phyloP scores from a whole-genome alignment of 805 yeast species.

The Wickerhamiella vanderwaltii region DNA sequence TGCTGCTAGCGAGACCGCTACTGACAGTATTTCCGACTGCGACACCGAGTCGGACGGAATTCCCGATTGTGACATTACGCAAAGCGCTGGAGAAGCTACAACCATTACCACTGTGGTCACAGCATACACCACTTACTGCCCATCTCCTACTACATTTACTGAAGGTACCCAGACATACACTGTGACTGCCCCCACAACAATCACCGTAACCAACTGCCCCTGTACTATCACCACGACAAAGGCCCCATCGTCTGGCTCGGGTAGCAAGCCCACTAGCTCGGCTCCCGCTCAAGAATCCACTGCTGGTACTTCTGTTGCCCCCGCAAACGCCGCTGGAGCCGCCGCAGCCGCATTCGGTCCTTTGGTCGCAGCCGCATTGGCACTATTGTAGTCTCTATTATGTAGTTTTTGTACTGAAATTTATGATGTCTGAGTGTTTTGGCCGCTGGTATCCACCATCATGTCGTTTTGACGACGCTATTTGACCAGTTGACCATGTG shows the following conservation, averaged over 20 bases:
- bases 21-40: no score
- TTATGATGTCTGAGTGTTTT: no score
- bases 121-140: conserved; percentile 64
- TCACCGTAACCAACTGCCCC: conserved; percentile 79
- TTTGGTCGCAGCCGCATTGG: conserved; percentile 15
- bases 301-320: conserved; percentile 6
- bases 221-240: conserved; percentile 38
- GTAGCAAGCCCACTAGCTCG: no score
- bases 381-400: conserved; percentile 10
- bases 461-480: no score
- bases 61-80: no score
- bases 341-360: conserved; percentile 11
- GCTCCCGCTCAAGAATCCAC: background rate
- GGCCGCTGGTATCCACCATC: no score
- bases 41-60: no score
- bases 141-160: conserved; percentile 49
- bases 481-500: no score
- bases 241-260: conserved; percentile 12
- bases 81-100: conserved; percentile 11
- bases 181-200: conserved; percentile 62
- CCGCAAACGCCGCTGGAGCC: conserved; percentile 15
- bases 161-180: conserved; percentile 33
- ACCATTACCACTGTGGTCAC: conserved; percentile 17
- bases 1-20: conserved; percentile 67
- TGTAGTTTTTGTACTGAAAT: no score